Conservation (phyloP, 495 filamentous ascomycete genomes). For the Darksidea phi region DNA sequence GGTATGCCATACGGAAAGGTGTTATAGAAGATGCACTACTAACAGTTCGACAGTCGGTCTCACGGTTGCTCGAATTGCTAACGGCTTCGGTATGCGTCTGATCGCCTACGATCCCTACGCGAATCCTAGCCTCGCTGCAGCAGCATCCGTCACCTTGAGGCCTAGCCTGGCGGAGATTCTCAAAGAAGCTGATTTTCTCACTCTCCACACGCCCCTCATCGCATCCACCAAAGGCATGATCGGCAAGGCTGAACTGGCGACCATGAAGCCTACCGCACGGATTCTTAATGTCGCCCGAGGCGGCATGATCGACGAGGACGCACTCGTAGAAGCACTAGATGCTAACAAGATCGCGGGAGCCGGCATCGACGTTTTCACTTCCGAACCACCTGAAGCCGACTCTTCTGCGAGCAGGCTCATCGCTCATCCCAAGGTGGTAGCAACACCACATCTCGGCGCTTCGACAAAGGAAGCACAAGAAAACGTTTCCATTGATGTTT, state of each 20-base stretch:
- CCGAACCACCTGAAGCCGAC: conserved; percentile 59
- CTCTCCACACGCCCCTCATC: conserved; percentile 72
- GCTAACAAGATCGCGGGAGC: conserved; percentile 67
- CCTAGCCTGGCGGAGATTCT: conserved; percentile 56
- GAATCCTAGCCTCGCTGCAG: conserved; percentile 56
- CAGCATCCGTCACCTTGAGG: conserved; percentile 59
- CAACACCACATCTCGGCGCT: conserved; percentile 71
- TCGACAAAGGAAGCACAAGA: conserved; percentile 76
- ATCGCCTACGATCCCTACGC: conserved; percentile 68
- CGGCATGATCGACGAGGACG: conserved; percentile 71
- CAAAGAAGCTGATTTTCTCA: conserved; percentile 65
- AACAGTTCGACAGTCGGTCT: conserved; percentile 58
- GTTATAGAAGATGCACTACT: background rate
- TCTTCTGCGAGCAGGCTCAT: conserved; percentile 56
- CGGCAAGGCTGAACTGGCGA: conserved; percentile 56
- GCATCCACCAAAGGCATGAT: conserved; percentile 68
- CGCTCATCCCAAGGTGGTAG: conserved; percentile 62
- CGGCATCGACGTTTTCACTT: conserved; percentile 72
- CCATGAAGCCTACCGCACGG: conserved; percentile 65
- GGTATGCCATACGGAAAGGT: conserved; percentile 33
- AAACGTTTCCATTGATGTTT: conserved; percentile 72
- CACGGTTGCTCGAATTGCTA: conserved; percentile 66
- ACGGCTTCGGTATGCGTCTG: conserved; percentile 67
- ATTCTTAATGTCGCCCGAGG: conserved; percentile 71
- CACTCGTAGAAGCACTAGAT: conserved; percentile 64